Evolutionary conservation across 306 rosid genomes (phyloP), one percentile per base, ranked within the genome.

Genomic region (Sicyos edulis): DNA sequence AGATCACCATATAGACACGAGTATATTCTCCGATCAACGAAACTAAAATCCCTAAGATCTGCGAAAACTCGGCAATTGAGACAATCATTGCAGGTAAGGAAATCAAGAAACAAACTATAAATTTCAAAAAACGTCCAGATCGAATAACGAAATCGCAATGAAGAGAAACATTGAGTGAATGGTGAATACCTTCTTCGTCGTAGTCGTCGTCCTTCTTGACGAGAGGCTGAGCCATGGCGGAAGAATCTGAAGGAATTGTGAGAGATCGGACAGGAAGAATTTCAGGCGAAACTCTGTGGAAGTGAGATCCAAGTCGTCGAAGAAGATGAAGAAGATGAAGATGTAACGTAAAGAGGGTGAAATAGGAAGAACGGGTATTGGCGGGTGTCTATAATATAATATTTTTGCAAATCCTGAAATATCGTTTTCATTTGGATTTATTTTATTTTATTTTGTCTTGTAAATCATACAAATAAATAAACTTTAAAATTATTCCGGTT

Each of bases 141-240:
- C 21, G 71, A 68, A 61, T 54, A 12, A 16, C 10, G 8, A 34
- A 49, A 29, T 14, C 6, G 22, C 7, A 71, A 71, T 29, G 74
- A 10, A 2, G 74, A 72, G 44, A 26, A 54, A 54, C 12, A 49
- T 16, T 70, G 59, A 16, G 54, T 74, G 70, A 67, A 37, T 37
- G 3, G 3, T 3, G 42, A 37, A 50, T 68, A 93, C 99, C 96
- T 88, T 93, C 99, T 55, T 93, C 99, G 80, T 93, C 97, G 17
- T 93, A 96, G 87, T 93, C 99, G 84, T 93, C 97, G 82, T 93
- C 99, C 78, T 93, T 93, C 97, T 93, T 93, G 66, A 85, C 89
- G 20, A 88, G 82, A n/a, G 96, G 92, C 84, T 93, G 97, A 81
- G 97, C 99, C 99, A 93, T 93, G 58, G 44, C 74, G 24, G 56